These are phyloP conservation scores for Claviceps arundinis DNA, from an alignment of 2,329 filamentous ascomycete genomes.

Conservation along the genomic window DNA sequence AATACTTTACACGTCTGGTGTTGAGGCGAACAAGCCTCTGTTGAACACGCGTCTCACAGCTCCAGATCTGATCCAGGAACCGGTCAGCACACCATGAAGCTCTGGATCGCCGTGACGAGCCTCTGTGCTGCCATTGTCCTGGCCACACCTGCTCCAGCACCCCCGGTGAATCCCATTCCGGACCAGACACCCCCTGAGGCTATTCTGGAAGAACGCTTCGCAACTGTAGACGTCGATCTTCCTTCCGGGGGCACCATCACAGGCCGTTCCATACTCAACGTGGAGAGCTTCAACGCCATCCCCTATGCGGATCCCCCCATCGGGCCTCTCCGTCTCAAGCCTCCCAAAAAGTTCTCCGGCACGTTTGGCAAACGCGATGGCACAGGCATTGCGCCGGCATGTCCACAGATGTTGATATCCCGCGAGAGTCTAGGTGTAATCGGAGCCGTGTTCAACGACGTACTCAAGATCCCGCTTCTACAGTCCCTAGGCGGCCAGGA, in stretches of 20 bases:
- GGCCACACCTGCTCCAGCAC: slow-evolving; percentile 13
- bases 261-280: slow-evolving; percentile 27
- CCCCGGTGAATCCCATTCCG: slow-evolving; percentile 9
- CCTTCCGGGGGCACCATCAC: slow-evolving; percentile 45
- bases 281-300: slow-evolving; percentile 63
- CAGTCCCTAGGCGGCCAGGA: slow-evolving; percentile 42
- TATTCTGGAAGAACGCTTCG: slow-evolving; percentile 24
- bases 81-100: neutral
- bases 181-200: slow-evolving; percentile 8
- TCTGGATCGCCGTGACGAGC: neutral
- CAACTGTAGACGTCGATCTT: slow-evolving; percentile 39
- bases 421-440: slow-evolving; percentile 27
- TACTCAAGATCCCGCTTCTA: slow-evolving; percentile 44
- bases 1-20: too few relatives aligned
- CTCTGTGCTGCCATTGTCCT: slow-evolving; percentile 7
- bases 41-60: too few relatives aligned
- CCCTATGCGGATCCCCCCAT: slow-evolving; percentile 61
- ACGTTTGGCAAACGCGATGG: slow-evolving; percentile 49
- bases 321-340: slow-evolving; percentile 52
- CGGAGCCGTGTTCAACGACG: slow-evolving; percentile 30
- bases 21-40: too few relatives aligned
- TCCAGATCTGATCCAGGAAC: too few relatives aligned
- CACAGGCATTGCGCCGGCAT: slow-evolving; percentile 44
- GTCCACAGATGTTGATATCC: slow-evolving; percentile 58
- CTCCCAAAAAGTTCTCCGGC: slow-evolving; percentile 45